Evolutionary conservation across 768 basidiomycete genomes (phyloP), one percentile per base, ranked within the genome.

Genomic region (Mycena amicta): DNA sequence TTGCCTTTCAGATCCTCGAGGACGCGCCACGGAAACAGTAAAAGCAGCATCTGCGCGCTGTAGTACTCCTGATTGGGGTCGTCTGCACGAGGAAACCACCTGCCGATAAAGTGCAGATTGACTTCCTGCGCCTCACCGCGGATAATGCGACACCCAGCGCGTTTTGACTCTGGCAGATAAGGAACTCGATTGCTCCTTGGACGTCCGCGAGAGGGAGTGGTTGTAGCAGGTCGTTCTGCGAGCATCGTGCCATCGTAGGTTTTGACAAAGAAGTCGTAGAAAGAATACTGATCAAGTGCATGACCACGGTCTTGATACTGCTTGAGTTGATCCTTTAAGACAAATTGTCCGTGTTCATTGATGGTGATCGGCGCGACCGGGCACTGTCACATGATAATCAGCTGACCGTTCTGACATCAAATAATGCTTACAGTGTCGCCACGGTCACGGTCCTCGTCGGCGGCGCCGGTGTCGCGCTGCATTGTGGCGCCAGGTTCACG

Each of bases 1-100:
- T 4, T 6, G 0, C 5, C 5, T 39, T 69, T 72, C 0, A 77
- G 54, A 5, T 75, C 69, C 0, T 31, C 3, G 0, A 74, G 5
- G 0, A 43, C 4, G 5, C 62, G 22, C 78, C 76, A 80, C 2
- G 76, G 78, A 31, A 69, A 69, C 1, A 78, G 57, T 0, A 80
- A 53, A 13, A 64, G 8, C 0, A 80, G 64, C 55, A 78, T 74
- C 0, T 31, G 61, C 1, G 74, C 74, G 25, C 50, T 61, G 33
- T 76, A 74, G 51, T 2, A 66, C 53, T 2, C 23, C 16, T 1
- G 26, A 4, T 59, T 47, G 3, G 37, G 29, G 4, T 70, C 61
- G 33, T 76, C 67, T 2, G 30, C 27, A 0, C 68, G 45, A 0
- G 72, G 70, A 49, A 76, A 72, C 59, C 67, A 76, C 12, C 37